Evolutionary conservation across 2,329 filamentous ascomycete species (phyloP), one percentile per base, ranked within the genome.

Genomic region (Fusarium sp.): DNA sequence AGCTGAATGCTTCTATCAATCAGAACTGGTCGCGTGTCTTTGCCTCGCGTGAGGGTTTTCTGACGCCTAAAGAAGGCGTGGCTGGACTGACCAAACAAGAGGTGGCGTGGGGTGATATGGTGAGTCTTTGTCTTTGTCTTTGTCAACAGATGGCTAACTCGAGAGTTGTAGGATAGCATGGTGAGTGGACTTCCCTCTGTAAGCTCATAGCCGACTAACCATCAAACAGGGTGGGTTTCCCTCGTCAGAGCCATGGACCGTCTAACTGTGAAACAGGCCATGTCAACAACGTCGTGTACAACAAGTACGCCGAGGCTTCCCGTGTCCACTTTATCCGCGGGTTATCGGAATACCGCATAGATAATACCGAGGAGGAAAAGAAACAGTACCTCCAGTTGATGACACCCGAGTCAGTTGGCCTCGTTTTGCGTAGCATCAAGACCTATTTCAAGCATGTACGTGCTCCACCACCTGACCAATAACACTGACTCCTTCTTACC

Each of bases 91-190:
- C 88, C 68, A 82, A 85, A 58, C 89, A 92, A 64, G 83, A 85
- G 69, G 90, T 96, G 23, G 89, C 88, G 0, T 96, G 92, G 93
- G 93, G 93, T 29, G 93, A 97, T 78, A 93, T 93, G 91, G 92
- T 93, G 81, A 79, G 82, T 71, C 78, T 78, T 80, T 18, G 2
- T 33, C 18, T 6, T 6, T 10, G 33, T 13, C 23, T 20, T 10
- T 14, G 2, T n/a, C 11, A 10, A 40, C 20, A 6, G 29, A 42
- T 5, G 5, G 16, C 11, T 59, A 18, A 44, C 13, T n/a, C 8
- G 16, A 20, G 4, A 74, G 31, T 11, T 27, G 61, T 51, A 83
- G 81, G 84, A 88, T 70, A 81, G 78, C 71, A 87, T 88, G 86
- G 85, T 87, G 75, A 79, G 83, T 79, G 61, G 62, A 4, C 14